A percentile compares a stretch with the other conserved stretches of the same genome.
These are phyloP conservation scores for Phaffia rhodozyma DNA, from an alignment of 1,284 basidiomycete genomes.

Conservation along the genomic window DNA sequence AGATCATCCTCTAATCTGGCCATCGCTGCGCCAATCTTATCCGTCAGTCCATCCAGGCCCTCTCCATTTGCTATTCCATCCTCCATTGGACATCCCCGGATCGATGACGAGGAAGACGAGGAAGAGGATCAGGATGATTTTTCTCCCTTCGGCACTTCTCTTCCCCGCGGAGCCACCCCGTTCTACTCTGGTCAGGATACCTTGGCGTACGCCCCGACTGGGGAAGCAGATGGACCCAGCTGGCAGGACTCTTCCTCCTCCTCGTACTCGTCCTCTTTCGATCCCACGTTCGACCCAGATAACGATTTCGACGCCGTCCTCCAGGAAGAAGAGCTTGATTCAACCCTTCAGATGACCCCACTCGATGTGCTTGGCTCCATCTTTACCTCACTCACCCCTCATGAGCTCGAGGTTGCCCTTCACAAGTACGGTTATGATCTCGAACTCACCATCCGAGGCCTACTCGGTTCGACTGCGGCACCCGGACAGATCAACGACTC, in stretches of 20 bases:
- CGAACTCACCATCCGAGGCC: conserved; percentile 82
- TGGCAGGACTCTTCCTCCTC: background rate
- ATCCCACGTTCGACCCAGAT: conserved; percentile 16
- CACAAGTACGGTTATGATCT: conserved; percentile 83
- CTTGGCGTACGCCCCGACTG: conserved; percentile 14
- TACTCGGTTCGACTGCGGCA: conserved; percentile 42
- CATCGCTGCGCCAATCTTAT: conserved; percentile 58
- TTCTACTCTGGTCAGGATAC: conserved; percentile 13
- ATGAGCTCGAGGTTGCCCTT: conserved; percentile 86
- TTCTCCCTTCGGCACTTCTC: conserved; percentile 39
- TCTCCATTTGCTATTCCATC: conserved; percentile 20
- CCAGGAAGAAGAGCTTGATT: conserved; percentile 45
- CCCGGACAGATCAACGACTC: background rate
- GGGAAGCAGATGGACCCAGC: conserved; percentile 2
- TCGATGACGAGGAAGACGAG: conserved; percentile 32
- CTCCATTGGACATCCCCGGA: conserved; percentile 20
- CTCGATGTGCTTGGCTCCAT: conserved; percentile 90
- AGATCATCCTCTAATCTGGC: conserved; percentile 68
- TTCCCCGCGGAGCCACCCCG: conserved; percentile 22
- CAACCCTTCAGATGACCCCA: conserved; percentile 71
- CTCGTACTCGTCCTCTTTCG: background rate
- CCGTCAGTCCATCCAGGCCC: conserved; percentile 22
- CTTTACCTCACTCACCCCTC: conserved; percentile 74
- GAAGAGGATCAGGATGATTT: conserved; percentile 46
- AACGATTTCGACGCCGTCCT: conserved; percentile 18